phyloP scores from a whole-genome alignment of 306 rosid genomes.

The Cucumis cinereus region DNA sequence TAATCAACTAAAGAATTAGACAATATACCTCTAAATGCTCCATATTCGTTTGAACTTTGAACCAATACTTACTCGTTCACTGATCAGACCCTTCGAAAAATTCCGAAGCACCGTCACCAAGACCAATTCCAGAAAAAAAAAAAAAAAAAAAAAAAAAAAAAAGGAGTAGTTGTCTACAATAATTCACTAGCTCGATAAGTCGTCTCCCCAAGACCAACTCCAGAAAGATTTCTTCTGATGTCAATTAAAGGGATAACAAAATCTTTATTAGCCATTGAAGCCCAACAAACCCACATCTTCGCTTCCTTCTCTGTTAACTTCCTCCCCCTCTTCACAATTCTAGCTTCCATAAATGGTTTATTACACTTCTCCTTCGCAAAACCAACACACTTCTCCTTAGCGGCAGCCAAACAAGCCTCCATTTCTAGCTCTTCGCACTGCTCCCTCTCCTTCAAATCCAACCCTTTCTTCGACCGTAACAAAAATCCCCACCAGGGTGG shows the following conservation, averaged over 20 bases:
- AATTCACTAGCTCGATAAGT: conserved; percentile 45
- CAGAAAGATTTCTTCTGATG: conserved; percentile 1
- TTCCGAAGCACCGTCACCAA: too few relatives aligned
- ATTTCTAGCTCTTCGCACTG: conserved; percentile 47
- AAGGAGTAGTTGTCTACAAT: conserved; percentile 13
- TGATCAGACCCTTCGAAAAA: not conserved
- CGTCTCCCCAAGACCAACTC: conserved; percentile 8
- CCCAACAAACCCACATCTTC: conserved; percentile 31
- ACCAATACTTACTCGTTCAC: not conserved
- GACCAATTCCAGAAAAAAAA: not conserved
- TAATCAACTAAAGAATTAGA: not conserved
- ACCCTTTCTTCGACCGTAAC: conserved; percentile 22
- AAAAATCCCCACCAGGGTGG: conserved; percentile 73
- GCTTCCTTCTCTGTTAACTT: conserved; percentile 24
- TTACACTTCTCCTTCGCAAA: conserved; percentile 49
- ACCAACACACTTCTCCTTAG: conserved; percentile 39
- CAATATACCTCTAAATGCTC: not conserved
- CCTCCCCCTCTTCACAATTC: conserved; percentile 29
- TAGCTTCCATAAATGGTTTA: conserved; percentile 48
- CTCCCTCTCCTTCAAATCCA: conserved; percentile 48
- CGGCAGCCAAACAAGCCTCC: conserved; percentile 25
- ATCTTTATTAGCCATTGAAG: conserved; percentile 16
- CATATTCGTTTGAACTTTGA: not conserved
- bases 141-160: too few relatives aligned
- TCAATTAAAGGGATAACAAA: conserved; percentile 15